These are phyloP conservation scores for Plenodomus biglobosus DNA, from an alignment of 2,329 filamentous ascomycete species.

Conservation along the genomic window DNA sequence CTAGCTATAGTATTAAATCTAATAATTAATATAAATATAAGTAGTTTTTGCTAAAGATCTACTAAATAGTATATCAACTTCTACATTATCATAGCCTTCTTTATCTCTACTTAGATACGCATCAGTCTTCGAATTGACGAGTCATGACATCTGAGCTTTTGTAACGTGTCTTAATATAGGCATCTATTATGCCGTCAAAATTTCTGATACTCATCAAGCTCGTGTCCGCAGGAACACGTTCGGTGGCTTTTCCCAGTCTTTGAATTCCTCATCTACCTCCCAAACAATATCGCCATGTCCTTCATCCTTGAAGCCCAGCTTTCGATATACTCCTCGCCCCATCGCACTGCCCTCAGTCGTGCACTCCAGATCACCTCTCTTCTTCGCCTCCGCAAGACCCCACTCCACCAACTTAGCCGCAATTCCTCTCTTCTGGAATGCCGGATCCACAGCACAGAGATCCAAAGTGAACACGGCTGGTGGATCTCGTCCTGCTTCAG, in stretches of 20 bases:
- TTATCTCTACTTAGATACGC: too few relatives aligned
- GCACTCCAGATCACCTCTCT: constrained; percentile 37
- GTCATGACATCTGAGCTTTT: too few relatives aligned
- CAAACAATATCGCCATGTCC: constrained; percentile 33
- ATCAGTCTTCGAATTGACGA: too few relatives aligned
- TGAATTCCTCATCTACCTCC: constrained; percentile 40
- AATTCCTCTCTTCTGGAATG: constrained; percentile 52
- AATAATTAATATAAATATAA: too few relatives aligned
- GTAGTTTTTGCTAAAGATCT: too few relatives aligned
- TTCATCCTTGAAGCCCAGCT: constrained; percentile 38
- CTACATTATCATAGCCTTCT: too few relatives aligned
- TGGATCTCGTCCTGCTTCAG: constrained; percentile 23
- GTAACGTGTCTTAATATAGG: too few relatives aligned
- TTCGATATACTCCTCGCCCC: constrained; percentile 38
- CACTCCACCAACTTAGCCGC: constrained; percentile 39
- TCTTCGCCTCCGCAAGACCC: constrained; percentile 40
- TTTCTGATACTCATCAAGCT: constrained; percentile 8
- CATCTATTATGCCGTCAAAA: too few relatives aligned
- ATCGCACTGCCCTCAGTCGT: constrained; percentile 43
- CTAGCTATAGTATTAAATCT: too few relatives aligned
- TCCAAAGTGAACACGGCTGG: constrained; percentile 55
- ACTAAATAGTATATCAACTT: too few relatives aligned
- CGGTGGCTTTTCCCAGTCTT: constrained; percentile 31
- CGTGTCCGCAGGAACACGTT: constrained; percentile 43
- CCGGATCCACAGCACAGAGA: constrained; percentile 53